These are phyloP conservation scores for Erigeron canadensis DNA, from an alignment of 129 eudicot genomes.

Conservation along the genomic window DNA sequence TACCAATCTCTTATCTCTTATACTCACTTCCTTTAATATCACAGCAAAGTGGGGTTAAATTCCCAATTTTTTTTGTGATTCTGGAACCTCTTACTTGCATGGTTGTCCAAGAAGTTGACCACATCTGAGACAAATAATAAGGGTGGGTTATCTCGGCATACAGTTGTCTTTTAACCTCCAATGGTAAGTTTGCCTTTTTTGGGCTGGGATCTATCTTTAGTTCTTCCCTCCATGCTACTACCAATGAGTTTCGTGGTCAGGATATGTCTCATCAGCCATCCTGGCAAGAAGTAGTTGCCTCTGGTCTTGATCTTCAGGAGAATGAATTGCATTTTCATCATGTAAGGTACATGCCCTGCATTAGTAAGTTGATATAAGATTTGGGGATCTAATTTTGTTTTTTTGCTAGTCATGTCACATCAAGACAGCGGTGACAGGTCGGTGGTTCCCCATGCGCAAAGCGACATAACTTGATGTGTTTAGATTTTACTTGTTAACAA, in stretches of 20 bases:
- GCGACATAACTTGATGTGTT: too few relatives aligned
- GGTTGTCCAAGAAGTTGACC: constrained; percentile 87
- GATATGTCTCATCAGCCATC: constrained; percentile 97
- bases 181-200: constrained; percentile 46
- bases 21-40: constrained; percentile 24
- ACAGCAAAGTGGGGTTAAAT: constrained; percentile 74
- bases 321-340: constrained; percentile 96
- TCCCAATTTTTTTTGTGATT: constrained; percentile 75
- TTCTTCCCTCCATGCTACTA: constrained; percentile 7
- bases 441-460: too few relatives aligned
- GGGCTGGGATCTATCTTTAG: neutral
- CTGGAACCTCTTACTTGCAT: constrained; percentile 73
- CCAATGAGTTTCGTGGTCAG: constrained; percentile 40
- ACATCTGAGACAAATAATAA: constrained; percentile 97
- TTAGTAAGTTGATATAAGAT: too few relatives aligned
- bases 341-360: too few relatives aligned
- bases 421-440: too few relatives aligned
- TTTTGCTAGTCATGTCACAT: too few relatives aligned
- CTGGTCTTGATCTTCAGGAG: constrained; percentile 92
- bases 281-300: constrained; percentile 89
- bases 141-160: constrained; percentile 98
- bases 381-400: too few relatives aligned
- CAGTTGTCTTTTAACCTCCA: constrained; percentile 91
- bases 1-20: constrained; percentile 9
- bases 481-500: too few relatives aligned